phyloP scores from a whole-genome alignment of 2,329 filamentous ascomycete species.

The Ophiostoma himal-ulmi region DNA sequence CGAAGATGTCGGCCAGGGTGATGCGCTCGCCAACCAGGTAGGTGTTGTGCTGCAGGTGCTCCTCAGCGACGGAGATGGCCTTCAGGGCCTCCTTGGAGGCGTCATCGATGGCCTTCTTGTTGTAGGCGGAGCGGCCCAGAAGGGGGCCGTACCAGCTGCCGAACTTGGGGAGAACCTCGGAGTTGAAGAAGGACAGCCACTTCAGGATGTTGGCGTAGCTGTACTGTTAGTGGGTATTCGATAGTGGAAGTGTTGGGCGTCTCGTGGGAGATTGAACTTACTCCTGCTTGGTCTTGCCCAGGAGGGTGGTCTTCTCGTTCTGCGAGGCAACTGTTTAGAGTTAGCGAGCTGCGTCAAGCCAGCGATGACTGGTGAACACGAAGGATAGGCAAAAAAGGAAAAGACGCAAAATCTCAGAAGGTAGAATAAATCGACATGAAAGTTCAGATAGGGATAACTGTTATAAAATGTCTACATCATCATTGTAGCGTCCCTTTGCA shows the following conservation, averaged over 20 bases:
- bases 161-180: conserved; percentile 69
- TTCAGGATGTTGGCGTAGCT: conserved; percentile 92
- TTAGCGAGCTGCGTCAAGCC: conserved; percentile 26
- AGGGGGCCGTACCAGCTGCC: conserved; percentile 83
- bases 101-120: conserved; percentile 95
- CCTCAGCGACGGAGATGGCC: conserved; percentile 68
- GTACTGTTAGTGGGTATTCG: conserved; percentile 11
- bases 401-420: conserved; percentile 59
- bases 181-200: conserved; percentile 97
- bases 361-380: conserved; percentile 31
- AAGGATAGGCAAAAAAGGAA: conserved; percentile 29
- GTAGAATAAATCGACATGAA: conserved; percentile 81
- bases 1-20: conserved; percentile 91
- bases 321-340: conserved; percentile 77
- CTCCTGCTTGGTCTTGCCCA: conserved; percentile 99
- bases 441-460: conserved; percentile 99
- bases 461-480: conserved; percentile 72
- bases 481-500: conserved; percentile 35
- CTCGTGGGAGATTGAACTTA: conserved; percentile 39
- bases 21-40: conserved; percentile 97
- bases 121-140: conserved; percentile 76
- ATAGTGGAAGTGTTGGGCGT: neutral
- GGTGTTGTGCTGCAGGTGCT: conserved; percentile 86
- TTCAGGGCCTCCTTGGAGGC: conserved; percentile 61
- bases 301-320: conserved; percentile 99